Conservation (phyloP, 2,329 filamentous ascomycete species). For the Kalmusia sp. region DNA sequence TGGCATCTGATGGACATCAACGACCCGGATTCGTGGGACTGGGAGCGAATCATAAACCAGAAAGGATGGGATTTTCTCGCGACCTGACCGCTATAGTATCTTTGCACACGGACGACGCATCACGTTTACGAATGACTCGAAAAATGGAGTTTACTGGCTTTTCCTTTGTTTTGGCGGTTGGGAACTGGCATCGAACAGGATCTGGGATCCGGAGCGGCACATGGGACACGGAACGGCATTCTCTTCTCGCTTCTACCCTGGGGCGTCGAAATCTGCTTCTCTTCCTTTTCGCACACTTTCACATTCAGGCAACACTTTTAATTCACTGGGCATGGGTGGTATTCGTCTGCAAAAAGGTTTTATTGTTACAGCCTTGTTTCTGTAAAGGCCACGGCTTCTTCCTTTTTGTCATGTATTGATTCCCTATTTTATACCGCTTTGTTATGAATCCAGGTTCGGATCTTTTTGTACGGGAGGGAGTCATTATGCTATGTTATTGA, state of each 20-base stretch:
- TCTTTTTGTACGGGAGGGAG: neutral
- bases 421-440: neutral
- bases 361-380: neutral
- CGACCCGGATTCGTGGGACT: constrained; percentile 67
- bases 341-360: constrained; percentile 13
- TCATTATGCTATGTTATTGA: neutral
- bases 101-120: constrained; percentile 7
- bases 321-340: constrained; percentile 11
- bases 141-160: neutral
- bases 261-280: neutral
- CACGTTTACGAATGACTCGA: neutral
- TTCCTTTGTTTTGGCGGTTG: neutral
- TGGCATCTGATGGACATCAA: constrained; percentile 67
- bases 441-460: neutral
- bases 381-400: neutral
- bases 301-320: neutral
- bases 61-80: constrained; percentile 68
- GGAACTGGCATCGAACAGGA: neutral
- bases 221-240: neutral
- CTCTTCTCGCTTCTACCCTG: neutral
- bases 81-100: constrained; percentile 49
- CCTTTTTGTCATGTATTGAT: neutral
- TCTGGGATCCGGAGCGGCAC: no score
- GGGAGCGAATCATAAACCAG: constrained; percentile 65
- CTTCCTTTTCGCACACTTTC: neutral